Evolutionary conservation across 2,329 filamentous ascomycete genomes (phyloP).

Genomic region (Xylaria sp.): DNA sequence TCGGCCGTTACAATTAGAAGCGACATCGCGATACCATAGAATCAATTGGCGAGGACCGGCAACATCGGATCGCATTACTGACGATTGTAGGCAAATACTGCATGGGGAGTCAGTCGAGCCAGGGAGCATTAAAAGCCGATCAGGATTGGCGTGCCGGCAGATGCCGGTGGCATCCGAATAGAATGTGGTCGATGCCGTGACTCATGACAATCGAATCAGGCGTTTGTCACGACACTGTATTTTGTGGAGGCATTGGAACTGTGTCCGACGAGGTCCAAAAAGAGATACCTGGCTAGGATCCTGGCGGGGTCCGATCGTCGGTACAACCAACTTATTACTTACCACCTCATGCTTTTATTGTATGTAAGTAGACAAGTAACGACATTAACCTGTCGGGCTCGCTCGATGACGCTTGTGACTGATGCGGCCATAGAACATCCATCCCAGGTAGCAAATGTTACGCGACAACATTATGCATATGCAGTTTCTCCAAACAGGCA

Average conservation of each 20-base stretch:
- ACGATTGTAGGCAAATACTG: not conserved
- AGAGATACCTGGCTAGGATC: not conserved
- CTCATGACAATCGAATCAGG: conserved; percentile 34
- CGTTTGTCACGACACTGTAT: conserved; percentile 10
- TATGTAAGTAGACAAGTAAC: not conserved
- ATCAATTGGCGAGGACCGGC: conserved; percentile 13
- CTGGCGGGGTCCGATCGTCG: conserved; percentile 21
- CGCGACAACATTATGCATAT: conserved; percentile 26
- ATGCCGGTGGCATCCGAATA: conserved; percentile 26
- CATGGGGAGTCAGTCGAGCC: not conserved
- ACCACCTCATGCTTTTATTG: not conserved
- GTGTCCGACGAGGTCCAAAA: conserved; percentile 10
- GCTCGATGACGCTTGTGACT: not conserved
- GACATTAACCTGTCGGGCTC: conserved; percentile 3
- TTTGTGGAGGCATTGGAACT: conserved; percentile 15
- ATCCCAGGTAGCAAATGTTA: conserved; percentile 17
- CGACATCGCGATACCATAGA: conserved; percentile 14
- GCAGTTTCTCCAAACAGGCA: not conserved
- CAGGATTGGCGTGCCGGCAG: conserved; percentile 21
- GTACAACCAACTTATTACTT: not conserved
- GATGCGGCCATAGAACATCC: not conserved
- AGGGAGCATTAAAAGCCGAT: conserved; percentile 4
- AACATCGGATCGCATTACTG: conserved; percentile 23
- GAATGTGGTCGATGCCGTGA: conserved; percentile 31
- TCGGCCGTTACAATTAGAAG: conserved; percentile 23